Percentiles rank a stretch among this genome's conserved stretches.
These are phyloP conservation scores for Blastosporella zonata DNA, from an alignment of 1,284 basidiomycete genomes.

Conservation along the genomic window DNA sequence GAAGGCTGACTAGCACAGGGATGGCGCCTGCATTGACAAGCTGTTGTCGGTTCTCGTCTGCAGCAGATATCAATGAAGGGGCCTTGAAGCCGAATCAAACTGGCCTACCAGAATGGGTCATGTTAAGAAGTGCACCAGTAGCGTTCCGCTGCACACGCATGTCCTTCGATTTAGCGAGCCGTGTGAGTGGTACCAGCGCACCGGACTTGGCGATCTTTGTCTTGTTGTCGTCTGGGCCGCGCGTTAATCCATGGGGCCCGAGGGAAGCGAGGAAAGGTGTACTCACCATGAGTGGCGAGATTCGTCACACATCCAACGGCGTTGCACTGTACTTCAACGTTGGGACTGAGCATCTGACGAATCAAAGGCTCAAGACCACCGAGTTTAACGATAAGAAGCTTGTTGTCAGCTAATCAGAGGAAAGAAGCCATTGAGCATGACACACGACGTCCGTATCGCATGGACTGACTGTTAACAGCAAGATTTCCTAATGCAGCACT, in stretches of 20 bases:
- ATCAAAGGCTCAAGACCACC: constrained; percentile 98
- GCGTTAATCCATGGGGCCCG: constrained; percentile 13
- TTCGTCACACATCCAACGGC: constrained; percentile 99
- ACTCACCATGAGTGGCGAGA: constrained; percentile 92
- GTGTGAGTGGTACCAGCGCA: constrained; percentile 93
- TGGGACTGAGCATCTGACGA: constrained; percentile 98
- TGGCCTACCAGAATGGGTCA: constrained; percentile 92
- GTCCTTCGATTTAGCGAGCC: constrained; percentile 96
- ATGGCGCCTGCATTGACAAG: constrained; percentile 99
- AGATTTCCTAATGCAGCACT: constrained; percentile 98
- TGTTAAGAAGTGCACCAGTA: constrained; percentile 96
- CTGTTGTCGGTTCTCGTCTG: constrained; percentile 98
- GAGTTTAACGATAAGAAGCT: constrained; percentile 96
- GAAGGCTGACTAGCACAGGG: constrained; percentile 91
- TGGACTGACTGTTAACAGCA: constrained; percentile 90
- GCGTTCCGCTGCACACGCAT: constrained; percentile 99
- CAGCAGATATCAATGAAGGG: constrained; percentile 9
- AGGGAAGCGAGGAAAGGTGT: constrained; percentile 7
- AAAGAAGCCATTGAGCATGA: constrained; percentile 18
- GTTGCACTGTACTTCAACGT: constrained; percentile 99
- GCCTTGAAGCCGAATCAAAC: constrained; percentile 7
- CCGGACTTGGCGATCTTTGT: constrained; percentile 99
- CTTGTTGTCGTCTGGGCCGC: constrained; percentile 90
- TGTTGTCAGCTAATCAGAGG: constrained; percentile 84
- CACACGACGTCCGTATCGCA: constrained; percentile 19